Conservation (phyloP, 768 basidiomycete species). For the Hericium alpestre region DNA sequence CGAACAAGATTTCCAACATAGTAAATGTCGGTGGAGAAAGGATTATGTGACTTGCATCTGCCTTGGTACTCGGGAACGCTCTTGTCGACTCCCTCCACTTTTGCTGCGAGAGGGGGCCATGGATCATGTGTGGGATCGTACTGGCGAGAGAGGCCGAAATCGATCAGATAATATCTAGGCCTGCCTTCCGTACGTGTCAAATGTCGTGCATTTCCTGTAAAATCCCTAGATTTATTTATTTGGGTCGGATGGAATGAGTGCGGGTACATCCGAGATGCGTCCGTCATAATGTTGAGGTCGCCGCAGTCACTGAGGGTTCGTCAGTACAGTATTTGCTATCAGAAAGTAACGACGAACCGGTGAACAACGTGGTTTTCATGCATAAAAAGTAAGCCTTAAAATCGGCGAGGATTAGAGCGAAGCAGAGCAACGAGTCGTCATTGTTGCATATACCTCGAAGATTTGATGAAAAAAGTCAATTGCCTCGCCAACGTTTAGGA, state of each 20-base stretch:
- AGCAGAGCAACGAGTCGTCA: background rate
- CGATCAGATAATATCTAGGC: conserved; percentile 17
- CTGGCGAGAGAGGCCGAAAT: conserved; percentile 16
- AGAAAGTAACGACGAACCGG: background rate
- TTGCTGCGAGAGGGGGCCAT: background rate
- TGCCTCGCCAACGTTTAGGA: conserved; percentile 24
- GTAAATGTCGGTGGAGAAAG: conserved; percentile 16
- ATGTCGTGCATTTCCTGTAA: background rate
- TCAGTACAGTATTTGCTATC: too few relatives aligned
- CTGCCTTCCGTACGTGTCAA: conserved; percentile 13
- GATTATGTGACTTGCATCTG: background rate
- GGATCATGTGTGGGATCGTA: conserved; percentile 11
- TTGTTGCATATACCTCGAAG: conserved; percentile 21
- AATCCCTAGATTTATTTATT: background rate
- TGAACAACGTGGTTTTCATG: background rate
- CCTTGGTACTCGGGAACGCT: conserved; percentile 14
- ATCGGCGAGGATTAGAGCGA: background rate
- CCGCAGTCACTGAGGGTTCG: background rate
- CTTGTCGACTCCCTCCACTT: conserved; percentile 9
- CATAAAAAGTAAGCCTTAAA: background rate
- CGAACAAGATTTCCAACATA: conserved; percentile 13
- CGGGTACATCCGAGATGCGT: background rate
- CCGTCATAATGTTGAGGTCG: background rate
- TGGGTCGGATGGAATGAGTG: background rate
- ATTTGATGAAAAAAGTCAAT: conserved; percentile 22